Evolutionary conservation across 768 basidiomycete species (phyloP).

Genomic region (Cystobasidium ongulense): DNA sequence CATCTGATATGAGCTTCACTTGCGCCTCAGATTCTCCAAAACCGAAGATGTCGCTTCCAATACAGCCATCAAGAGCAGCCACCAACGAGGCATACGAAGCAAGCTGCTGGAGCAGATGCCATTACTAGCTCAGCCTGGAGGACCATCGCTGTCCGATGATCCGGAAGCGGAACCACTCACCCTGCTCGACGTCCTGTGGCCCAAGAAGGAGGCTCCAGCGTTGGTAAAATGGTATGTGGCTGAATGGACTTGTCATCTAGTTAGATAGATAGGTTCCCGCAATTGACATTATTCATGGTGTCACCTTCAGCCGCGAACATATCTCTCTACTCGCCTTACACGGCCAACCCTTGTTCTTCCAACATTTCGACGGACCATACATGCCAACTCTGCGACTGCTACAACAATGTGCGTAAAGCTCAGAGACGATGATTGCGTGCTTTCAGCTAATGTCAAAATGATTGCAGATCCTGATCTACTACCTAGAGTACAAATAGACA

Average conservation of each 20-base stretch:
- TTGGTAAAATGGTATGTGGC: conserved; percentile 78
- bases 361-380: conserved; percentile 89
- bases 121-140: conserved; percentile 43
- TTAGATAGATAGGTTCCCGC: background rate
- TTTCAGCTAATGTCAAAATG: background rate
- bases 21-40: conserved; percentile 47
- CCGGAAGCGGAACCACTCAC: conserved; percentile 51
- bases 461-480: conserved; percentile 76
- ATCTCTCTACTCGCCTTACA: conserved; percentile 85
- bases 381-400: conserved; percentile 79
- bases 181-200: conserved; percentile 85
- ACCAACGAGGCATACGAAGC: conserved; percentile 78
- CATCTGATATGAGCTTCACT: background rate
- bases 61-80: conserved; percentile 84
- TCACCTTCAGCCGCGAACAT: conserved; percentile 69
- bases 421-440: background rate
- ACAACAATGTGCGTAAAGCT: conserved; percentile 68
- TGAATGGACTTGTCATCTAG: background rate
- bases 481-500: conserved; percentile 79
- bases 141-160: conserved; percentile 28
- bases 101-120: conserved; percentile 68
- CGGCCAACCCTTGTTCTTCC: conserved; percentile 81
- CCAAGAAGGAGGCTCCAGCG: conserved; percentile 91
- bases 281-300: background rate
- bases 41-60: conserved; percentile 75